These are phyloP conservation scores for Penicillium robsamsonii DNA, from an alignment of 495 filamentous ascomycete species.

Conservation along the genomic window DNA sequence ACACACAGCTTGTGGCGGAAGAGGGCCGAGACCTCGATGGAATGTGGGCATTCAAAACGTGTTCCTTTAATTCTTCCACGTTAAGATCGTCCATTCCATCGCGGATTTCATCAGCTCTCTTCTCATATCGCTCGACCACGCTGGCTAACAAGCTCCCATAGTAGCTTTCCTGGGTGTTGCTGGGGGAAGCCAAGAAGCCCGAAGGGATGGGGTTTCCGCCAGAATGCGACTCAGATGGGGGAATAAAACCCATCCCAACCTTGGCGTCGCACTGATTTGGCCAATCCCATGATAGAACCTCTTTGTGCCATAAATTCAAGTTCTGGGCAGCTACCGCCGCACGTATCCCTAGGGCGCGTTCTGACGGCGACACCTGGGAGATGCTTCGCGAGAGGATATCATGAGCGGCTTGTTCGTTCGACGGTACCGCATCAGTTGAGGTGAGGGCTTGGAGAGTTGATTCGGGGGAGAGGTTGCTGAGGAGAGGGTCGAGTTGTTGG, in stretches of 20 bases:
- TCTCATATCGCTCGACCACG: conserved; percentile 64
- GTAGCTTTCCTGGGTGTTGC: conserved; percentile 46
- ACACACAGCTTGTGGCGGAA: conserved; percentile 50
- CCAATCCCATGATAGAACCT: conserved; percentile 77
- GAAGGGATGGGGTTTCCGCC: not conserved
- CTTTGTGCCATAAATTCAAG: conserved; percentile 72
- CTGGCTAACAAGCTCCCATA: conserved; percentile 66
- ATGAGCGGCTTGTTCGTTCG: conserved; percentile 41
- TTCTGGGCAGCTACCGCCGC: conserved; percentile 73
- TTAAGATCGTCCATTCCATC: conserved; percentile 75
- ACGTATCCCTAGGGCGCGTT: conserved; percentile 69
- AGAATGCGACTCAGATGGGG: conserved; percentile 32
- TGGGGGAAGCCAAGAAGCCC: conserved; percentile 2
- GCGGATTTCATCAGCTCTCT: conserved; percentile 72
- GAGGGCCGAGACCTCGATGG: conserved; percentile 53
- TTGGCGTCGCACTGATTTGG: conserved; percentile 42
- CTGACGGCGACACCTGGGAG: conserved; percentile 61
- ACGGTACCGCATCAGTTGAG: conserved; percentile 54
- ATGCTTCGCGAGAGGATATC: conserved; percentile 63
- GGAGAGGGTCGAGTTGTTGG: conserved; percentile 47
- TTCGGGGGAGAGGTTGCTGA: conserved; percentile 54
- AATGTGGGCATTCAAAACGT: conserved; percentile 79
- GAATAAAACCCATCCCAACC: conserved; percentile 55
- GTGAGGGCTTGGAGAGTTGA: conserved; percentile 55
- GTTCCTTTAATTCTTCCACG: conserved; percentile 86